Conservation (phyloP, 2,329 filamentous ascomycete genomes). For the Arthroderma sp. region DNA sequence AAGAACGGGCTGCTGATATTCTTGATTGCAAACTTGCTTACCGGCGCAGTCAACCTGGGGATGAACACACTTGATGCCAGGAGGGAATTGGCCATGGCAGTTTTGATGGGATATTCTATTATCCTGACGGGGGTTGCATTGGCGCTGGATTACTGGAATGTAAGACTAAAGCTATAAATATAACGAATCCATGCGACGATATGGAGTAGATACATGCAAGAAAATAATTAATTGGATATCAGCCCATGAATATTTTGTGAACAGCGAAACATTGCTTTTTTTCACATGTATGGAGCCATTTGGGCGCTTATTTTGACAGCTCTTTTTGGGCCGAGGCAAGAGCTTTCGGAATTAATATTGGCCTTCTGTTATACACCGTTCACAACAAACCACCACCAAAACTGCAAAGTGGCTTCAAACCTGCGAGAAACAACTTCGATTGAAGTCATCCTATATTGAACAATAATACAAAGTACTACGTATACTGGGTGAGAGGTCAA, state of each 20-base stretch:
- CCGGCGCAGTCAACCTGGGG: slow-evolving; percentile 77
- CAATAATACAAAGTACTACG: no score
- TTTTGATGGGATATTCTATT: slow-evolving; percentile 62
- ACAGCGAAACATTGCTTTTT: not conserved
- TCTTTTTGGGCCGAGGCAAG: not conserved
- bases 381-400: not conserved
- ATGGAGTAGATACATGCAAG: no score
- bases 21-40: slow-evolving; percentile 75
- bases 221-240: not conserved
- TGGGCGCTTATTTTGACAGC: not conserved
- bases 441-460: not conserved
- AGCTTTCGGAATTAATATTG: not conserved
- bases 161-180: slow-evolving; percentile 21
- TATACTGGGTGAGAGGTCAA: not conserved
- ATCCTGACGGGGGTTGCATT: slow-evolving; percentile 54
- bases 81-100: slow-evolving; percentile 53
- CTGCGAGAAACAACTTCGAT: not conserved
- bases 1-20: slow-evolving; percentile 79
- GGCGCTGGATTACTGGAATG: slow-evolving; percentile 28
- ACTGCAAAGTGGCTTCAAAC: not conserved
- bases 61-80: slow-evolving; percentile 66
- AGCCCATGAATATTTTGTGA: not conserved
- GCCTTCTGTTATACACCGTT: not conserved
- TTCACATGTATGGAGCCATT: not conserved
- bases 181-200: not conserved